phyloP scores from a whole-genome alignment of 2,329 filamentous ascomycete species.

The Alternaria infectoria region DNA sequence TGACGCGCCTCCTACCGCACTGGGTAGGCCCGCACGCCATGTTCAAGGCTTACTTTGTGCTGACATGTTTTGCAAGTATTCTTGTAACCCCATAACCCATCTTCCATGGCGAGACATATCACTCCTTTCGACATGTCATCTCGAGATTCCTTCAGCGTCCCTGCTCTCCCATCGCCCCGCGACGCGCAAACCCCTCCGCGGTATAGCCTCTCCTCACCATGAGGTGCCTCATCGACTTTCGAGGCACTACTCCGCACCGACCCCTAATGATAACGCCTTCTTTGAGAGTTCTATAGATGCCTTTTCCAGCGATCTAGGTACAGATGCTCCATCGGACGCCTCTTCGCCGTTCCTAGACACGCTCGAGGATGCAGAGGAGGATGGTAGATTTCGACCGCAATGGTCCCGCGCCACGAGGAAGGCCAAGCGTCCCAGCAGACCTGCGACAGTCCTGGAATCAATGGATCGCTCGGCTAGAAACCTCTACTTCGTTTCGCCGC shows the following conservation, averaged over 20 bases:
- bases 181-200: background rate
- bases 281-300: background rate
- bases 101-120: background rate
- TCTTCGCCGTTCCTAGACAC: background rate
- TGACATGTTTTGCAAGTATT: constrained; percentile 3
- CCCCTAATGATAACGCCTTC: background rate
- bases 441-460: constrained; percentile 26
- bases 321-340: background rate
- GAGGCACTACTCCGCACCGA: background rate
- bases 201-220: constrained; percentile 1
- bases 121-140: background rate
- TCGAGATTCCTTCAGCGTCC: background rate
- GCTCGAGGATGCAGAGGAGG: background rate
- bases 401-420: constrained; percentile 23
- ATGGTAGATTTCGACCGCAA: constrained; percentile 14
- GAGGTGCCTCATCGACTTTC: background rate
- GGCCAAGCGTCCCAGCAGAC: constrained; percentile 25
- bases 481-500: constrained; percentile 23
- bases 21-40: constrained; percentile 16
- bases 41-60: background rate
- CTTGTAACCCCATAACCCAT: background rate
- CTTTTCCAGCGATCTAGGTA: background rate
- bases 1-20: constrained; percentile 18
- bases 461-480: constrained; percentile 21
- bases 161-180: background rate